These are phyloP conservation scores for Sinapis alba DNA, from an alignment of 441 rosid genomes.

Conservation along the genomic window DNA sequence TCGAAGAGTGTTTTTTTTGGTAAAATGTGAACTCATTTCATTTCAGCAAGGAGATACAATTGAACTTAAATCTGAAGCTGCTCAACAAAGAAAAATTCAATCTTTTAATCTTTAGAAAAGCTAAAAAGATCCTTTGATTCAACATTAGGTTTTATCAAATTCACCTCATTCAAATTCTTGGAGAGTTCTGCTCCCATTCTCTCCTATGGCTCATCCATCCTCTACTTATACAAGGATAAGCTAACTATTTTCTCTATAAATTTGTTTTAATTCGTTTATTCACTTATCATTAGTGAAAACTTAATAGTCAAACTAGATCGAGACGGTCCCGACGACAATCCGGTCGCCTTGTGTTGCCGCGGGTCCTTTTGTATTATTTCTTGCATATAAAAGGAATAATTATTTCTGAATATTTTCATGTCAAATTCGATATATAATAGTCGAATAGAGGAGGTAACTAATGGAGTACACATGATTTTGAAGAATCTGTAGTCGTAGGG, in stretches of 20 bases:
- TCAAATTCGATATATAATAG: constrained; percentile 12
- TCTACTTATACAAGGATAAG: neutral
- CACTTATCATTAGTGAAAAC: neutral
- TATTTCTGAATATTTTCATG: constrained; percentile 2
- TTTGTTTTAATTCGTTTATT: neutral
- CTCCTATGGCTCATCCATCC: neutral
- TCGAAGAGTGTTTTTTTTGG: neutral
- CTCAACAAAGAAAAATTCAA: neutral
- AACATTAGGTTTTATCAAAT: neutral
- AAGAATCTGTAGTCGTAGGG: constrained; percentile 29
- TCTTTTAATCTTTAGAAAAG: neutral
- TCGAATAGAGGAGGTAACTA: constrained; percentile 22
- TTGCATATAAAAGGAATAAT: too few species aligned
- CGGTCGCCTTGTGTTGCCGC: neutral
- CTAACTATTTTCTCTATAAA: neutral
- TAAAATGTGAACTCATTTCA: neutral
- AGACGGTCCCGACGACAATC: neutral
- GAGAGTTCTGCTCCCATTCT: neutral
- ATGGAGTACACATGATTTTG: neutral
- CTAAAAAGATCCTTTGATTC: neutral
- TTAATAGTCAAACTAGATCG: neutral
- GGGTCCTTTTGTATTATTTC: neutral
- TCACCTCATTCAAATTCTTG: neutral
- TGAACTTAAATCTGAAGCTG: neutral
- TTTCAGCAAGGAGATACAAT: neutral